Percentiles rank a stretch among this genome's conserved stretches.
Conservation (phyloP, 2,329 filamentous ascomycete genomes). For the Aspergillus niger region DNA sequence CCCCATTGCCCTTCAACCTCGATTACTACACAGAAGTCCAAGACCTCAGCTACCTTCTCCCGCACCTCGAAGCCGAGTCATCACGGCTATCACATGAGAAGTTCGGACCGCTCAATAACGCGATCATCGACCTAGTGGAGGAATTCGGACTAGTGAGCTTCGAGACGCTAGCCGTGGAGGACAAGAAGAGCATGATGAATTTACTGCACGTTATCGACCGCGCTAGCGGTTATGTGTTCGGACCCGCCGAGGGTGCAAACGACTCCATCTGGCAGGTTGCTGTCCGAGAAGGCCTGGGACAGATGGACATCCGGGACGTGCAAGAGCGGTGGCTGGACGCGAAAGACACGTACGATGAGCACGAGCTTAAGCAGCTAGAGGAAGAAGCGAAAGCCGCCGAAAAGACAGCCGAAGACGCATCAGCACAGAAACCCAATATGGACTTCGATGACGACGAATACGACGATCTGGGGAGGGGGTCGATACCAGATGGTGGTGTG, state of each 20-base stretch:
- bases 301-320: slow-evolving; percentile 82
- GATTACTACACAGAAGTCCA: slow-evolving; percentile 98
- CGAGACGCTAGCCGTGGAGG: slow-evolving; percentile 92
- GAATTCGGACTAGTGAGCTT: slow-evolving; percentile 88
- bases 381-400: slow-evolving; percentile 65
- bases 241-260: slow-evolving; percentile 84
- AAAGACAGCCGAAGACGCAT: slow-evolving; percentile 29
- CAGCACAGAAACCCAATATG: slow-evolving; percentile 22
- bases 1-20: slow-evolving; percentile 87
- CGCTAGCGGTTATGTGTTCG: slow-evolving; percentile 91
- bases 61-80: slow-evolving; percentile 76
- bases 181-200: slow-evolving; percentile 96
- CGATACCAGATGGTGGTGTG: slow-evolving; percentile 64
- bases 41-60: slow-evolving; percentile 81
- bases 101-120: slow-evolving; percentile 81
- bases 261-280: slow-evolving; percentile 97
- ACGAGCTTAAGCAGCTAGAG: slow-evolving; percentile 73
- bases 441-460: slow-evolving; percentile 24
- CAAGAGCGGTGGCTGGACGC: slow-evolving; percentile 95
- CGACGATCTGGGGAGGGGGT: slow-evolving; percentile 28
- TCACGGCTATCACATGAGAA: slow-evolving; percentile 70
- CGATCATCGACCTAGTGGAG: slow-evolving; percentile 82
- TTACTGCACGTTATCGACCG: slow-evolving; percentile 86
- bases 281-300: slow-evolving; percentile 70
- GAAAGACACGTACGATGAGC: slow-evolving; percentile 82